Conservation (phyloP, 345 rosid species). For the Eutrema yunnanense region DNA sequence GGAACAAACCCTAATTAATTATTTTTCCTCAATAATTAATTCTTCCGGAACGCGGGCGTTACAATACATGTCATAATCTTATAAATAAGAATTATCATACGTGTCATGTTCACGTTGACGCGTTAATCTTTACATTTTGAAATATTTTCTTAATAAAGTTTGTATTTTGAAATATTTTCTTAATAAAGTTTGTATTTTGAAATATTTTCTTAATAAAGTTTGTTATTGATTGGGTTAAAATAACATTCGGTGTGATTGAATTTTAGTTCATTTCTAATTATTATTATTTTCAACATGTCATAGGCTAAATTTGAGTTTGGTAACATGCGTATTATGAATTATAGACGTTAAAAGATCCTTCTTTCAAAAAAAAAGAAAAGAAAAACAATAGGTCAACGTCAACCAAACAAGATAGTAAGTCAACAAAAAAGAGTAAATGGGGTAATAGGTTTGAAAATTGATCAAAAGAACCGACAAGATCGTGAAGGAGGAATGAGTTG, state of each 20-base stretch:
- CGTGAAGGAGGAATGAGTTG: constrained; percentile 13
- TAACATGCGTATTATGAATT: too few relatives aligned
- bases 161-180: too few relatives aligned
- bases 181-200: background rate
- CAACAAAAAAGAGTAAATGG: constrained; percentile 1
- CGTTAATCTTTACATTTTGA: too few relatives aligned
- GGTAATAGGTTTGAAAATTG: background rate
- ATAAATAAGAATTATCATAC: too few relatives aligned
- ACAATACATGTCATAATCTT: too few relatives aligned
- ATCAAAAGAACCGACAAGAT: constrained; percentile 18
- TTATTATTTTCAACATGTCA: background rate
- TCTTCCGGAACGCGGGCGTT: too few relatives aligned
- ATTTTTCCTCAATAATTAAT: too few relatives aligned
- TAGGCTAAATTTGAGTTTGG: background rate
- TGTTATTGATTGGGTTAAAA: background rate
- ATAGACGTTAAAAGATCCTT: background rate
- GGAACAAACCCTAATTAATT: too few relatives aligned
- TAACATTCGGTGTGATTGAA: background rate
- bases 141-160: too few relatives aligned
- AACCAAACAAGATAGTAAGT: background rate
- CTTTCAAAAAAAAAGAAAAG: background rate
- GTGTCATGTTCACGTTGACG: too few relatives aligned
- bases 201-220: too few relatives aligned
- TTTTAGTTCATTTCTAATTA: background rate
- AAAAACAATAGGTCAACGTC: background rate